These are phyloP conservation scores for Extremus antarcticus DNA, from an alignment of 495 filamentous ascomycete species.

Conservation along the genomic window DNA sequence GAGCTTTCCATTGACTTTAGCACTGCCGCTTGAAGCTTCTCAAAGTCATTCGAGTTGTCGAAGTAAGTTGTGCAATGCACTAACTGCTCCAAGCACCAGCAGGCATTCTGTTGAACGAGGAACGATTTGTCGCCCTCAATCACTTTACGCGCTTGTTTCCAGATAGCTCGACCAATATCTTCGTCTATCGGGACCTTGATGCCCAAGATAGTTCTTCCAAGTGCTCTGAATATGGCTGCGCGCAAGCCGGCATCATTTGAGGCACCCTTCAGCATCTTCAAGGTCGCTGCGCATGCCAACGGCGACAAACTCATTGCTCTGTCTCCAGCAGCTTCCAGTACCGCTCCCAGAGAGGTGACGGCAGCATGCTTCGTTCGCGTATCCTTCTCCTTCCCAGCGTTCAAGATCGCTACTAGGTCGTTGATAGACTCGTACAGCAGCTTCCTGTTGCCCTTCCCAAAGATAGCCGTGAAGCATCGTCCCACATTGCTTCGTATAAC, in stretches of 20 bases:
- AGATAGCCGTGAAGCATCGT: constrained; percentile 69
- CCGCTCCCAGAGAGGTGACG: constrained; percentile 75
- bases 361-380: constrained; percentile 71
- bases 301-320: constrained; percentile 81
- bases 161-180: constrained; percentile 71
- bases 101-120: constrained; percentile 69
- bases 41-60: constrained; percentile 84
- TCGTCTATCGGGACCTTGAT: constrained; percentile 73
- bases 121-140: constrained; percentile 71
- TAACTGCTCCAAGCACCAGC: constrained; percentile 66
- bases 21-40: constrained; percentile 63
- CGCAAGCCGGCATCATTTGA: constrained; percentile 72
- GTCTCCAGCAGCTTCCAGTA: constrained; percentile 81
- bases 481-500: constrained; percentile 84
- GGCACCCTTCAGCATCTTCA: constrained; percentile 72
- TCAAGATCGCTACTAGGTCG: constrained; percentile 66
- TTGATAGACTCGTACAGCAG: constrained; percentile 89
- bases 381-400: constrained; percentile 70
- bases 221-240: constrained; percentile 66
- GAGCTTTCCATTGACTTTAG: constrained; percentile 80
- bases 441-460: constrained; percentile 81
- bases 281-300: constrained; percentile 54
- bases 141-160: constrained; percentile 78
- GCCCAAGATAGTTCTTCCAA: constrained; percentile 65
- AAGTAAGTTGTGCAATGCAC: constrained; percentile 64